Base-by-base conservation (phyloP, 345 rosid species). In the Laguncularia racemosa region DNA sequence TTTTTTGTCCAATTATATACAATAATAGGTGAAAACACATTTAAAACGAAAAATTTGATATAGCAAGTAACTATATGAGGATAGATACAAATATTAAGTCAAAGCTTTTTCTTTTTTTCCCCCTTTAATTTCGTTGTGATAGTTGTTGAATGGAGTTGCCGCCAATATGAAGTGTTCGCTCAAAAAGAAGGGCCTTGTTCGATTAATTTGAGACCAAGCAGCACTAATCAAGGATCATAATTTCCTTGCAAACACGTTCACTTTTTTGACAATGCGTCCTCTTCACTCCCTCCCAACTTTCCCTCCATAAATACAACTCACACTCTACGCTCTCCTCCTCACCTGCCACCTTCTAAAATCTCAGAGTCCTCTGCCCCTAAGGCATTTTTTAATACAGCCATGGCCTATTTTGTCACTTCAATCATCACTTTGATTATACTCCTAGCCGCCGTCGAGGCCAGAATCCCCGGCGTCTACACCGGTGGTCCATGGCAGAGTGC, bases 401-500 rank as follows among this genome's bases (percentile, higher is more conserved):
- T 48, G 26, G n/a, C 18, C 20, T 19, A 26, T 33, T 53, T 18
- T 26, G 49, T 28, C 2, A 47, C 44, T 26, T 33, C 40, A 33
- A 23, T 55, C 18, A 28, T 62, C 59, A 17, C 59, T 18, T 16
- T 55, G 1, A 48, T 48, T 9, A 18, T 46, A 12, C 50, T 60
- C n/a, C 51, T 33, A 28, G 16, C 28, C 0, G 48, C 19, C 23
- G 28, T 19, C 12, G 57, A 64, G 1, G 68, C 68, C 56, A 50
- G 68, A 26, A 57, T 57, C 49, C 62, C 82, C 0, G 74, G 79
- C 1, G 65, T 26, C 53, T 78, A 65, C 69, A 0, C 48, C 2
- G 79, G 79, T 0, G 73, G 73, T n/a, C 43, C 64, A 4, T 91
- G 98, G 98, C 78, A 91, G 72, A 75, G 56, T 12, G 96, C 98